Evolutionary conservation across 805 yeast genomes (phyloP).

Genomic region (Kuraishia ogatae): DNA sequence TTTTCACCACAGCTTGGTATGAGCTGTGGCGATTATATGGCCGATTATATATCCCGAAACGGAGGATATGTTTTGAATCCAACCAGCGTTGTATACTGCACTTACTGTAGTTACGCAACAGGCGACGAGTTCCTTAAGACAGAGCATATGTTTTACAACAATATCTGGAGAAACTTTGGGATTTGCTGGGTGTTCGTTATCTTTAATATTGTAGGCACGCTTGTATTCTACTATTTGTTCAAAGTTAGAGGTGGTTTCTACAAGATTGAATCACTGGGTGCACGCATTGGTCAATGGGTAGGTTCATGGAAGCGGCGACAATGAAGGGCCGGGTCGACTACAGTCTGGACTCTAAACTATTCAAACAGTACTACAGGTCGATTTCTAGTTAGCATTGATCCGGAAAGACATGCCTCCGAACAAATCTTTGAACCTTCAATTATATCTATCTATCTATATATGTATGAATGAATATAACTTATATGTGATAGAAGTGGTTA

Average conservation of each 20-base stretch:
- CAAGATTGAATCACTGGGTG: neutral
- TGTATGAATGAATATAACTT: no score
- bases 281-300: neutral
- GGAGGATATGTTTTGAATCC: conserved; percentile 40
- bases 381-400: no score
- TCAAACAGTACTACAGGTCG: no score
- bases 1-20: conserved; percentile 36
- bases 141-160: conserved; percentile 8
- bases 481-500: no score
- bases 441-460: no score
- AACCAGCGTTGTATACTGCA: conserved; percentile 9
- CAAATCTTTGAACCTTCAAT: no score
- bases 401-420: no score
- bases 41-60: conserved; percentile 20
- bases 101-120: conserved; percentile 13
- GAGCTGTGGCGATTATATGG: conserved; percentile 40
- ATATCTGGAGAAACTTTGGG: conserved; percentile 20
- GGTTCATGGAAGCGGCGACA: neutral
- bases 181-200: conserved; percentile 28
- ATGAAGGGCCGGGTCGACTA: neutral
- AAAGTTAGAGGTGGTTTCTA: conserved; percentile 15
- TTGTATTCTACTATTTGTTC: conserved; percentile 26
- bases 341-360: no score
- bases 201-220: conserved; percentile 40
- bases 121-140: conserved; percentile 13